phyloP scores from a whole-genome alignment of 768 basidiomycete species.

The Paxillus involutus region DNA sequence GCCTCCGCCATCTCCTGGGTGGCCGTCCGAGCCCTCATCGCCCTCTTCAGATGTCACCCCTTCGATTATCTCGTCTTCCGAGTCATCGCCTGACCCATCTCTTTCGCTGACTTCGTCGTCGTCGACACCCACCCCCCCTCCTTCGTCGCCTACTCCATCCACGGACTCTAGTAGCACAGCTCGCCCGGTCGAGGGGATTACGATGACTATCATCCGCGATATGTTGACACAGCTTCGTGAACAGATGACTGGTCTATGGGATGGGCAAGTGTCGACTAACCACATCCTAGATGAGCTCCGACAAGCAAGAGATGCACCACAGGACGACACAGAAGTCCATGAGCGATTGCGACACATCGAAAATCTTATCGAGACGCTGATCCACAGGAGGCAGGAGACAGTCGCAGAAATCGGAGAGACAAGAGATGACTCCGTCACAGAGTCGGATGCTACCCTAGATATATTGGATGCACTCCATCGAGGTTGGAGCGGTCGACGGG shows the following conservation, averaged over 20 bases:
- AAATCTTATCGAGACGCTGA: conserved; percentile 16
- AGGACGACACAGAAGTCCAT: conserved; percentile 40
- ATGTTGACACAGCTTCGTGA: conserved; percentile 59
- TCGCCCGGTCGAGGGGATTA: conserved; percentile 32
- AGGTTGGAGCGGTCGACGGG: conserved; percentile 17
- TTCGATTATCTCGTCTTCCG: conserved; percentile 34
- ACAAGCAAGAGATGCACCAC: conserved; percentile 39
- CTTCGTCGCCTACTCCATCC: conserved; percentile 37
- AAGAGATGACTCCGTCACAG: conserved; percentile 28
- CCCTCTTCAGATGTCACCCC: conserved; percentile 27
- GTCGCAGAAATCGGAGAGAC: not conserved
- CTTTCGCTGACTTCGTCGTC: conserved; percentile 41
- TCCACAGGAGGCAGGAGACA: conserved; percentile 5
- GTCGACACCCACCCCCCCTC: conserved; percentile 33
- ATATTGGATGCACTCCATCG: conserved; percentile 26
- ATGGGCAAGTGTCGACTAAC: conserved; percentile 62
- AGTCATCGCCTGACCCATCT: conserved; percentile 35
- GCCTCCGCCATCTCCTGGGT: conserved; percentile 35
- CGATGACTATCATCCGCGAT: conserved; percentile 47
- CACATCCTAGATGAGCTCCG: conserved; percentile 63
- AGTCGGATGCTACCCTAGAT: conserved; percentile 26
- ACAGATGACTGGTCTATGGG: conserved; percentile 57
- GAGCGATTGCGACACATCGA: conserved; percentile 30
- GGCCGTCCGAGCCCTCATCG: conserved; percentile 32
- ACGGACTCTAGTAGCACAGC: conserved; percentile 38